These are phyloP conservation scores for Cucumis hystrix DNA, from an alignment of 306 rosid species.

Conservation along the genomic window DNA sequence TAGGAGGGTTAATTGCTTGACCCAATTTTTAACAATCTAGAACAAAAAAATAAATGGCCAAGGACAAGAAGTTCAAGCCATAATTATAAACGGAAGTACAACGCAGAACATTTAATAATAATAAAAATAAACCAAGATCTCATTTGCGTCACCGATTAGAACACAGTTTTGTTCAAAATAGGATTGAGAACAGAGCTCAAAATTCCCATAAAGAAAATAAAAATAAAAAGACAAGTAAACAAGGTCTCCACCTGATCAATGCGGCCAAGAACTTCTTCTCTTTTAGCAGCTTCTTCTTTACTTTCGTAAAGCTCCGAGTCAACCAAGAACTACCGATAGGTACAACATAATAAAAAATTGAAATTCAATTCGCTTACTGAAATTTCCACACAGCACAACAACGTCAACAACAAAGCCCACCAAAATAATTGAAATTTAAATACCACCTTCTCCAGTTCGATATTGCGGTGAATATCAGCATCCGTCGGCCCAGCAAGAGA, in stretches of 20 bases:
- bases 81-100: background rate
- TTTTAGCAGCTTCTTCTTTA: slow-evolving; percentile 39
- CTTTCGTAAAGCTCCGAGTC: slow-evolving; percentile 81
- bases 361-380: background rate
- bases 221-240: background rate
- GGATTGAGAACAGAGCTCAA: background rate
- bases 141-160: background rate
- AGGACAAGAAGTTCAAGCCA: background rate
- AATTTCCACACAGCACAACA: background rate
- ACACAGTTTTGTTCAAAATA: background rate
- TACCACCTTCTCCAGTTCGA: slow-evolving; percentile 56
- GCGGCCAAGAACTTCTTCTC: slow-evolving; percentile 68
- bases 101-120: background rate
- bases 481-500: slow-evolving; percentile 71
- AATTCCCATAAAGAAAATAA: background rate
- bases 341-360: background rate
- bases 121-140: background rate
- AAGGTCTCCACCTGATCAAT: slow-evolving; percentile 45
- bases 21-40: slow-evolving; percentile 89
- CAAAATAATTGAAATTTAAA: background rate
- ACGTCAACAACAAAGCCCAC: background rate
- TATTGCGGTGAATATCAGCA: slow-evolving; percentile 55
- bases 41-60: slow-evolving; percentile 11
- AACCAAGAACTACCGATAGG: slow-evolving; percentile 38
- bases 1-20: slow-evolving; percentile 67